phyloP scores from a whole-genome alignment of 495 filamentous ascomycete species.

The Penicillium samsonianum region DNA sequence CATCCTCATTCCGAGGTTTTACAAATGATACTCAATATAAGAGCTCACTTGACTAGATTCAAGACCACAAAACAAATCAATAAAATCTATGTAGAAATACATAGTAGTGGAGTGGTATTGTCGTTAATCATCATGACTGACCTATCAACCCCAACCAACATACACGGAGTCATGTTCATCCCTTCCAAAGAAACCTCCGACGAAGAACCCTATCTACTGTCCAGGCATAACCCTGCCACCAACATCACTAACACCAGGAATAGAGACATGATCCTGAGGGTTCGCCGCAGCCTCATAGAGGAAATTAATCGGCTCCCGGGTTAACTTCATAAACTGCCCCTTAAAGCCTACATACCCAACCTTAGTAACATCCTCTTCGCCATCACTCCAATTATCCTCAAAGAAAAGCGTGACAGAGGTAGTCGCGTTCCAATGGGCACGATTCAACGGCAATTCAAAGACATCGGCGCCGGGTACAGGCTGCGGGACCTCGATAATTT shows the following conservation, averaged over 20 bases:
- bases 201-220: conserved; percentile 25
- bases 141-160: neutral
- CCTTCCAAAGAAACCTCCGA: neutral
- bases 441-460: conserved; percentile 80
- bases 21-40: neutral
- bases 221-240: conserved; percentile 45
- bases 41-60: neutral
- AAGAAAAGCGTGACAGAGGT: conserved; percentile 80
- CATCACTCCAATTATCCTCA: conserved; percentile 61
- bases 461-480: conserved; percentile 64
- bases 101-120: neutral
- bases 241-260: conserved; percentile 46
- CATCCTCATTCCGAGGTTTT: neutral
- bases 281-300: conserved; percentile 94
- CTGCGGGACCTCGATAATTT: conserved; percentile 75
- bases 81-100: neutral
- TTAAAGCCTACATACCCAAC: conserved; percentile 88
- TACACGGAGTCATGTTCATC: neutral
- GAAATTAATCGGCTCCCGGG: conserved; percentile 78
- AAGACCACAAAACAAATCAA: neutral
- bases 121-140: conserved; percentile 10
- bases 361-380: conserved; percentile 73
- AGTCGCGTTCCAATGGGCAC: conserved; percentile 84
- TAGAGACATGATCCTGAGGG: conserved; percentile 73
- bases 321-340: conserved; percentile 86